Conservation (phyloP, 2,329 filamentous ascomycete species). For the Colletotrichum sp. region DNA sequence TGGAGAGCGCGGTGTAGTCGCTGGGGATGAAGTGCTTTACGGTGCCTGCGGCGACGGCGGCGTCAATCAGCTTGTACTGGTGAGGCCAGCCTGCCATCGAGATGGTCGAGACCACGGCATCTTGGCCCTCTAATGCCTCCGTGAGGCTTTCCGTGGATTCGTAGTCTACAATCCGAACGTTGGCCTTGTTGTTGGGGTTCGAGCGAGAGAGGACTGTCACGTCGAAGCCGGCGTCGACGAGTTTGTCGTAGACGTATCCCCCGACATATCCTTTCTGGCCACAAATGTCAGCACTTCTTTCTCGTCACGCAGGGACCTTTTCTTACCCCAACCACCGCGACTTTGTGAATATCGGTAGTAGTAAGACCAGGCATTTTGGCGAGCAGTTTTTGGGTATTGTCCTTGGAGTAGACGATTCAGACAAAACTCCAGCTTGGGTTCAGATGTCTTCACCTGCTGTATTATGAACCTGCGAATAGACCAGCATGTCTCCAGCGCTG, state of each 20-base stretch:
- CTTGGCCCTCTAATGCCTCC: constrained; percentile 57
- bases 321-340: background rate
- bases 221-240: constrained; percentile 31
- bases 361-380: background rate
- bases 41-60: constrained; percentile 52
- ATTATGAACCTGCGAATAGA: background rate
- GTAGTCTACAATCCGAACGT: constrained; percentile 41
- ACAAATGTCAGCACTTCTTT: too few species aligned
- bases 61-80: constrained; percentile 56
- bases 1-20: constrained; percentile 45
- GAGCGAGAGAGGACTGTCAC: constrained; percentile 45
- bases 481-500: rapidly evolving
- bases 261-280: constrained; percentile 14
- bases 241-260: background rate
- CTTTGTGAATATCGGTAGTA: background rate
- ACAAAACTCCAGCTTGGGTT: rapidly evolving
- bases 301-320: too few species aligned
- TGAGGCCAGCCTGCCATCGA: constrained; percentile 42
- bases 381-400: rapidly evolving
- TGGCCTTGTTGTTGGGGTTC: constrained; percentile 31
- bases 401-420: background rate
- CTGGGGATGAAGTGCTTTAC: constrained; percentile 60
- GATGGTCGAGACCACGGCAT: constrained; percentile 58
- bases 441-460: background rate
- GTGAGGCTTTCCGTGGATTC: constrained; percentile 47